Evolutionary conservation across 2,329 filamentous ascomycete species (phyloP).

Genomic region (Clonostachys solani): DNA sequence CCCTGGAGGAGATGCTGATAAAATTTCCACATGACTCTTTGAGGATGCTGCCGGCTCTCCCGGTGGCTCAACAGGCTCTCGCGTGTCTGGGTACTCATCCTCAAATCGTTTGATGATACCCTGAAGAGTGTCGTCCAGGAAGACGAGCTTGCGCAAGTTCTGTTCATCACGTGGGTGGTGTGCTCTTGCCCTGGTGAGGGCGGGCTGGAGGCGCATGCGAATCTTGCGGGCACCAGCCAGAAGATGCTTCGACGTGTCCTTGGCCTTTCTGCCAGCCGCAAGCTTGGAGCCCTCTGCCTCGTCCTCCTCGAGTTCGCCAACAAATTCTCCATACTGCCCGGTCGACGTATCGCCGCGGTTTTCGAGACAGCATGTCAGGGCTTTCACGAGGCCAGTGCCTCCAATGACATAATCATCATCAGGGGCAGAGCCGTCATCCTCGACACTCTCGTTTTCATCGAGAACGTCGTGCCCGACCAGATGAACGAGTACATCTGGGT

Average conservation of each 20-base stretch:
- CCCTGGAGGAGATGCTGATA: constrained; percentile 12
- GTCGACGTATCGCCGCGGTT: constrained; percentile 65
- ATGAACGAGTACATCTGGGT: constrained; percentile 78
- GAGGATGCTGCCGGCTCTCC: not conserved
- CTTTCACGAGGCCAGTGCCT: constrained; percentile 92
- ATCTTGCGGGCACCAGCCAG: constrained; percentile 88
- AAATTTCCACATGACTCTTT: constrained; percentile 6
- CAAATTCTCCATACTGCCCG: constrained; percentile 45
- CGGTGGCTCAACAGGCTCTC: constrained; percentile 25
- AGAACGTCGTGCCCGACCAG: constrained; percentile 69
- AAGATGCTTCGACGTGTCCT: constrained; percentile 90
- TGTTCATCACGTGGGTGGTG: constrained; percentile 64
- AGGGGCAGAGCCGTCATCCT: constrained; percentile 66
- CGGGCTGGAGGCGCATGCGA: constrained; percentile 74
- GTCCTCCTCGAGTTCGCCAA: constrained; percentile 47
- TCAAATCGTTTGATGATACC: constrained; percentile 95
- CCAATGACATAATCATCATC: constrained; percentile 96
- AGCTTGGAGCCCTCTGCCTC: constrained; percentile 38
- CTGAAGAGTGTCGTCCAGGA: constrained; percentile 83
- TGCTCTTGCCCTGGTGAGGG: constrained; percentile 69
- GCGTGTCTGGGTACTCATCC: constrained; percentile 90
- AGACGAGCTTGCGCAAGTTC: constrained; percentile 77
- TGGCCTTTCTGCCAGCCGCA: constrained; percentile 57
- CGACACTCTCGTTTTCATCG: constrained; percentile 43
- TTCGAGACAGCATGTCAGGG: constrained; percentile 82